These are phyloP conservation scores for Comarum palustre DNA, from an alignment of 306 rosid genomes.

Conservation along the genomic window DNA sequence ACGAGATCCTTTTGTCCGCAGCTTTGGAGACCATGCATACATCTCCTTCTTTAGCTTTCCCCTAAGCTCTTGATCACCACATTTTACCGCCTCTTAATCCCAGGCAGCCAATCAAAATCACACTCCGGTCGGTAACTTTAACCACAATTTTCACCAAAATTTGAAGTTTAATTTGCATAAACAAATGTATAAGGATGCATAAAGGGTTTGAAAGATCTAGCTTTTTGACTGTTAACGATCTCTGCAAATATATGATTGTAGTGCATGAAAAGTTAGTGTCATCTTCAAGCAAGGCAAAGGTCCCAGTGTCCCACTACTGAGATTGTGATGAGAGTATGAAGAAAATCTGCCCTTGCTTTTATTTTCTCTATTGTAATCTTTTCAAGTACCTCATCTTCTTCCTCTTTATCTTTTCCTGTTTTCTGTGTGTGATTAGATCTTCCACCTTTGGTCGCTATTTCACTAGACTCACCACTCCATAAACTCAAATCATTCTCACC, in stretches of 20 bases:
- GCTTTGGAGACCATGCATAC: conserved; percentile 80
- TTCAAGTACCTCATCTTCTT: conserved; percentile 32
- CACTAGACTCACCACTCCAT: not conserved
- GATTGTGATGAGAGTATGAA: conserved; percentile 42
- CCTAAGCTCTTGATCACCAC: conserved; percentile 48
- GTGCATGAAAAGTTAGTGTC: conserved; percentile 53
- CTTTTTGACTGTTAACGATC: conserved; percentile 54
- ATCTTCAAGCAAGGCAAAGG: conserved; percentile 55
- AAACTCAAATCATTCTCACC: not conserved
- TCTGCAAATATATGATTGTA: conserved; percentile 33
- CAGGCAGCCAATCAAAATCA: conserved; percentile 27
- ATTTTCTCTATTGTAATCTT: not conserved
- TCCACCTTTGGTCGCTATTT: conserved; percentile 11
- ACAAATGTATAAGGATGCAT: conserved; percentile 12
- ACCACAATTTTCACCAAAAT: conserved; percentile 13
- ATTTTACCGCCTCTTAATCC: conserved; percentile 46
- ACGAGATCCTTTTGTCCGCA: conserved; percentile 76
- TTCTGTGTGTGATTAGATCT: conserved; percentile 23
- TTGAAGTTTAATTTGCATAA: conserved; percentile 3
- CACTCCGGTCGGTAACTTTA: conserved; percentile 35
- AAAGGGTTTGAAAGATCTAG: conserved; percentile 30
- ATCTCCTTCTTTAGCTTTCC: conserved; percentile 41
- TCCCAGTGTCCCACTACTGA: not conserved
- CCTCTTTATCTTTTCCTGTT: conserved; percentile 28
- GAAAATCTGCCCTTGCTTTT: conserved; percentile 70